These are phyloP conservation scores for Euphorbia corollata DNA, from an alignment of 441 rosid species.

Conservation along the genomic window DNA sequence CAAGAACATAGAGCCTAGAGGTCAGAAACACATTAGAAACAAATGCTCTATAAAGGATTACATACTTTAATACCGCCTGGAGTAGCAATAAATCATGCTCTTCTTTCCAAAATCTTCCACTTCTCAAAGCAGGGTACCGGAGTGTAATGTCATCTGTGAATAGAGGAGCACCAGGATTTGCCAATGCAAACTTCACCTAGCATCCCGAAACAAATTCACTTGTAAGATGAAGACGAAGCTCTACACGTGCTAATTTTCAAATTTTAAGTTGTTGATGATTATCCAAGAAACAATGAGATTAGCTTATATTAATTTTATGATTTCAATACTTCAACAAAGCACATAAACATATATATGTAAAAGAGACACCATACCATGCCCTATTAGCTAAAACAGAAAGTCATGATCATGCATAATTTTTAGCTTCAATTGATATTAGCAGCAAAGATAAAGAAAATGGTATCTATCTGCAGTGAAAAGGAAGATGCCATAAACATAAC, in stretches of 20 bases:
- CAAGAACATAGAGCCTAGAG: neutral
- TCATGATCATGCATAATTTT: neutral
- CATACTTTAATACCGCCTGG: constrained; percentile 81
- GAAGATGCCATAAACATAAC: too few relatives aligned
- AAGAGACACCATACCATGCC: neutral
- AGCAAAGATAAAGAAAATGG: too few relatives aligned
- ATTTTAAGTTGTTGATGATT: neutral
- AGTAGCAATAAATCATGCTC: constrained; percentile 75
- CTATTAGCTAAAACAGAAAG: neutral
- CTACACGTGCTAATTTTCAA: neutral
- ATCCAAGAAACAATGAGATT: neutral
- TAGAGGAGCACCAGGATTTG: constrained; percentile 47
- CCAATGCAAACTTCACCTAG: constrained; percentile 55
- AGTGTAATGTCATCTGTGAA: constrained; percentile 54
- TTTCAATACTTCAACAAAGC: neutral
- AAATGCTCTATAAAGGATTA: neutral
- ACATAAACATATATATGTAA: neutral
- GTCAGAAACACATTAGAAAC: neutral
- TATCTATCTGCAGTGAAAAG: too few relatives aligned
- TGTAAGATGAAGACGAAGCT: constrained; percentile 1
- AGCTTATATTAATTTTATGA: neutral
- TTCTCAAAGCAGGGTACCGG: constrained; percentile 71
- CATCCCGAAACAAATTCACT: constrained; percentile 18
- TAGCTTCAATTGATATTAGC: too few relatives aligned
- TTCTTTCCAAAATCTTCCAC: constrained; percentile 89